These are phyloP conservation scores for Crithidia expoeki DNA, from an alignment of 208 protist species.

Conservation along the genomic window DNA sequence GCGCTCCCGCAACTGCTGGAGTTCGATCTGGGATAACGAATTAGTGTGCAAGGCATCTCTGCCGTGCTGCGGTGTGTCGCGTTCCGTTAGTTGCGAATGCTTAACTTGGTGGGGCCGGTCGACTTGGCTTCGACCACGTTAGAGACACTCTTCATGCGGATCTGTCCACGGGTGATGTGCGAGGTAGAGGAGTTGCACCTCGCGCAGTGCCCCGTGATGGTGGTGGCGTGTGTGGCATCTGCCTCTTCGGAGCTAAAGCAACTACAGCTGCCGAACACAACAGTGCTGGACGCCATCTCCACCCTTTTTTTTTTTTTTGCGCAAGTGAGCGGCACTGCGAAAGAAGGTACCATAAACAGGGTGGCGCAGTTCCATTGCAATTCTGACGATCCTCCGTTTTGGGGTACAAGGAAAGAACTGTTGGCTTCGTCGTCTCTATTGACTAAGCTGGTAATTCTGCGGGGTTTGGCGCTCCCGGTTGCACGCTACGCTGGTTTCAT, in stretches of 20 bases:
- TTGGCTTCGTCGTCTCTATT: background rate
- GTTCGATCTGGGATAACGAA: constrained; percentile 7
- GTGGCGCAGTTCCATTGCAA: background rate
- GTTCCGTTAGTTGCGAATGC: background rate
- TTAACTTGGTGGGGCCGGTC: background rate
- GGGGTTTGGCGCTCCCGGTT: background rate
- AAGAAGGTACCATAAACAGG: background rate
- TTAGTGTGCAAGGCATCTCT: background rate
- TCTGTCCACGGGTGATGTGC: background rate
- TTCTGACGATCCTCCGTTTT: background rate
- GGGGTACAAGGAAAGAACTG: background rate
- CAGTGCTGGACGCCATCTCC: constrained; percentile 1
- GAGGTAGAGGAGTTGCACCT: constrained; percentile 11
- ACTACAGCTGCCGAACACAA: constrained; percentile 14
- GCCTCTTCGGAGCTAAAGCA: background rate
- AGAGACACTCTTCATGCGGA: constrained; percentile 5
- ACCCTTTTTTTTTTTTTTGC: background rate
- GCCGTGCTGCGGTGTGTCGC: background rate
- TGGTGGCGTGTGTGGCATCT: constrained; percentile 7
- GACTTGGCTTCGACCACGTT: background rate
- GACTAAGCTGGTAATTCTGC: background rate
- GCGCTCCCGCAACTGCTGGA: constrained; percentile 4
- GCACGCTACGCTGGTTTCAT: constrained; percentile 6
- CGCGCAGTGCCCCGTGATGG: constrained; percentile 7
- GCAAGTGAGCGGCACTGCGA: background rate